Base-by-base conservation (phyloP, 495 filamentous ascomycete species). In the Hyaloscypha finlandica region DNA sequence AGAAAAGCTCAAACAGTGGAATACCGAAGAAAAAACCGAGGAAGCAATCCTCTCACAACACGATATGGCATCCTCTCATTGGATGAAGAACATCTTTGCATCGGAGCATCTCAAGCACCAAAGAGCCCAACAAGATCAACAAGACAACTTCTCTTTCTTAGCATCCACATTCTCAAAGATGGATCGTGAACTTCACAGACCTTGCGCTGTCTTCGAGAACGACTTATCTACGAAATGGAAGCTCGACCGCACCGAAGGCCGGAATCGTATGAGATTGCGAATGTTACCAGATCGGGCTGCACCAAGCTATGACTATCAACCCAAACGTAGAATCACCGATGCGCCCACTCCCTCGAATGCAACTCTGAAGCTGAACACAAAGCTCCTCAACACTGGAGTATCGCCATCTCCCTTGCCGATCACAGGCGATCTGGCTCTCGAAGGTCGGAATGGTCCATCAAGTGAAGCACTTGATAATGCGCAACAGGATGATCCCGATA, bases 71-170 rank as follows among this genome's bases (percentile, higher is more conserved):
- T 91, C 93, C 63, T 89, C 87, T 59, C 89, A 93, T 63, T 98
- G 94, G 96, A 89, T 92, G 78, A 90, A 92, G 63, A 97, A 97
- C 68, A 96, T 98, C 51, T 94, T 93, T 75, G 86, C 90, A 65
- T 92, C 94, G 0, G 95, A 99, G 76, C 90, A 94, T 66, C 84
- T 94, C 70, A 97, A 96, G 74, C 90, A 94, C 63, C 94, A 97
- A 72, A 81, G 94, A 67, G 86, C 89, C 25, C 75, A 91, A 45
- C 95, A 99, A 77, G 95, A 99, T 72, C 88, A 96, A 65, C 93
- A 97, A 70, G 96, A 99, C 71, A 93, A 91, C 70, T 85, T 89
- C 64, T 78, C 75, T 4, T 97, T 92, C 71, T 85, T 93, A 70
- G 84, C 85, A 56, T 86, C 91, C 0, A 83, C 88, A 16, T 93